Base-by-base conservation (phyloP, 257 asterid species). In the Linaria vulgaris region DNA sequence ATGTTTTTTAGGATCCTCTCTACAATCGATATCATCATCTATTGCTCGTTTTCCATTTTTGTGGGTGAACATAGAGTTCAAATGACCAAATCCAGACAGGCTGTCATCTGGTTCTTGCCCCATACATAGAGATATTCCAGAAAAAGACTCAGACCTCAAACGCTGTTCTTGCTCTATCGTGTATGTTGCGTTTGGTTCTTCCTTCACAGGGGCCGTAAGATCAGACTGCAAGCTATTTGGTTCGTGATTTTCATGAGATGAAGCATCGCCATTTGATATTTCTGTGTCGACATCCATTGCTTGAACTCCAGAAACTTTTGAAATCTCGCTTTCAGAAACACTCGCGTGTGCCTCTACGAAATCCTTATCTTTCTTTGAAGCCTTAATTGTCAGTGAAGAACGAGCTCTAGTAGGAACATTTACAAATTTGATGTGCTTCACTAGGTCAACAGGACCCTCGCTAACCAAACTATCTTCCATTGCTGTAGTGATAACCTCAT, bases 351-450 rank as follows among this genome's bases (percentile, higher is more conserved):
- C 81, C 58, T 63, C 44, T 50, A 59, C 21, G 59, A 79, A 74
- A 64, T 66, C 75, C 53, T 61, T 68, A 41, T 73, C 81, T 66
- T 63, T 69, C 77, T 75, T 88, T 23, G 78, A 59, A 66, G 74
- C 75, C 77, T 83, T 81, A 41, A 22, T 45, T 66, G 80, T 69
- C 74, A 83, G 56, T 0, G 92, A 78, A 47, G 98, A 82, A 46
- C 88, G 94, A 31, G 91, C 77, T 84, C 76, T 84, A 19, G 90
- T 87, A 44, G 88, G 87, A 72, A 89, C 78, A 17, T 84, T 82
- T 2, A 58, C 80, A 78, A 85, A 85, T 69, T 74, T 76, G 79
- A 82, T 74, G 57, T 83, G 79, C 74, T 77, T 85, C 43, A 80
- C 68, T 69, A 92, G 68, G 78, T 82, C 91, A 61, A 63, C 57